Conservation (phyloP, 2,329 filamentous ascomycete species). For the Fusarium protoensiforme region DNA sequence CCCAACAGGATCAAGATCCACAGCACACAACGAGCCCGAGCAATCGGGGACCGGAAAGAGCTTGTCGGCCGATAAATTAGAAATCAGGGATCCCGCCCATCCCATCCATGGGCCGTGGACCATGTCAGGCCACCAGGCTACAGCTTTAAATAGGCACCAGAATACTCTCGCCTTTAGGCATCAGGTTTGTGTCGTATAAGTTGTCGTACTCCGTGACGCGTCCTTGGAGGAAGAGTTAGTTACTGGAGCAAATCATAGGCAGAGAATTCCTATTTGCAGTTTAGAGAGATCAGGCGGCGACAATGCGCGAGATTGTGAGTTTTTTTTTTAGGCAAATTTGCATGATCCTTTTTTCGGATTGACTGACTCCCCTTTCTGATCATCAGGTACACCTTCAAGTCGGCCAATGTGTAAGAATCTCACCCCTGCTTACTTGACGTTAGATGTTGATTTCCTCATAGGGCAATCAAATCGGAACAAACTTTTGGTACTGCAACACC, state of each 20-base stretch:
- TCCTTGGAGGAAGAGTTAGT: neutral
- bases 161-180: slow-evolving; percentile 31
- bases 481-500: slow-evolving; percentile 74
- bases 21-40: neutral
- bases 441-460: slow-evolving; percentile 53
- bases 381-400: slow-evolving; percentile 98
- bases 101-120: neutral
- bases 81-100: slow-evolving; percentile 13
- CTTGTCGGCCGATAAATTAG: slow-evolving; percentile 22
- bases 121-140: slow-evolving; percentile 28
- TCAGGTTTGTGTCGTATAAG: slow-evolving; percentile 15
- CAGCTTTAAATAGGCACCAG: slow-evolving; percentile 31
- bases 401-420: slow-evolving; percentile 89
- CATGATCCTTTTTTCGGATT: slow-evolving; percentile 43
- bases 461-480: slow-evolving; percentile 99
- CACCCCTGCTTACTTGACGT: slow-evolving; percentile 43
- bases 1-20: neutral
- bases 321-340: slow-evolving; percentile 4
- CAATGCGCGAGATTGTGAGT: slow-evolving; percentile 73
- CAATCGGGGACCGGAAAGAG: slow-evolving; percentile 8
- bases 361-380: slow-evolving; percentile 56
- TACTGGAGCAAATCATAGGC: neutral
- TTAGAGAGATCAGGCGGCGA: slow-evolving; percentile 55
- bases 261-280: neutral
- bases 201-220: neutral